phyloP scores from a whole-genome alignment of 2,329 filamentous ascomycete species.

The Stemphylium lycopersici region DNA sequence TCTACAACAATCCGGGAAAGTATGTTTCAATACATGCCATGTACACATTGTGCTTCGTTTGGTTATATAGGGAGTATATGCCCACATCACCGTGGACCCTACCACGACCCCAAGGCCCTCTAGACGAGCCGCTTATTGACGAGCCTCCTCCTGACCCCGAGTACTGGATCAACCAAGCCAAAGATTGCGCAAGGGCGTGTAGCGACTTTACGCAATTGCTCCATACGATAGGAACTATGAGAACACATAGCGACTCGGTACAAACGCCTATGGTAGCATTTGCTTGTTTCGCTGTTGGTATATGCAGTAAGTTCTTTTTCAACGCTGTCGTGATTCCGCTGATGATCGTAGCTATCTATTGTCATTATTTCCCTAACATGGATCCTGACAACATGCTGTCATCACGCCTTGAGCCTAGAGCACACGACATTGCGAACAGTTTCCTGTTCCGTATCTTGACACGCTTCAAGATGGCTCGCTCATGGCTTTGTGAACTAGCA shows the following conservation, averaged over 20 bases:
- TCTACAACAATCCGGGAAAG: constrained; percentile 66
- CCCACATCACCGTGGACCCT: constrained; percentile 67
- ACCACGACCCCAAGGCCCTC: constrained; percentile 60
- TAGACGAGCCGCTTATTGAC: constrained; percentile 57
- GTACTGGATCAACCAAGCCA: constrained; percentile 69
- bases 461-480: constrained; percentile 23
- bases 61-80: constrained; percentile 72
- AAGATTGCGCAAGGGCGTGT: constrained; percentile 67
- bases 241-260: constrained; percentile 65
- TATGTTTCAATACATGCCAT: constrained; percentile 73
- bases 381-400: constrained; percentile 63
- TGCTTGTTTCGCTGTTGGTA: constrained; percentile 69
- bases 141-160: constrained; percentile 22
- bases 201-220: constrained; percentile 69
- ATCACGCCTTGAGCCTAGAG: constrained; percentile 20
- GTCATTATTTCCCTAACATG: constrained; percentile 71
- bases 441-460: constrained; percentile 20
- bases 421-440: constrained; percentile 24
- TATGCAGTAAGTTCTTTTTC: constrained; percentile 55
- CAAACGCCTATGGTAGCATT: constrained; percentile 73
- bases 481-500: constrained; percentile 18
- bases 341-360: constrained; percentile 61
- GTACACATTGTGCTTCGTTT: constrained; percentile 68
- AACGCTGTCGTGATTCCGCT: background rate
- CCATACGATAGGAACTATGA: constrained; percentile 49